Conservation (phyloP, 768 basidiomycete genomes). For the Amanita molliuscula region DNA sequence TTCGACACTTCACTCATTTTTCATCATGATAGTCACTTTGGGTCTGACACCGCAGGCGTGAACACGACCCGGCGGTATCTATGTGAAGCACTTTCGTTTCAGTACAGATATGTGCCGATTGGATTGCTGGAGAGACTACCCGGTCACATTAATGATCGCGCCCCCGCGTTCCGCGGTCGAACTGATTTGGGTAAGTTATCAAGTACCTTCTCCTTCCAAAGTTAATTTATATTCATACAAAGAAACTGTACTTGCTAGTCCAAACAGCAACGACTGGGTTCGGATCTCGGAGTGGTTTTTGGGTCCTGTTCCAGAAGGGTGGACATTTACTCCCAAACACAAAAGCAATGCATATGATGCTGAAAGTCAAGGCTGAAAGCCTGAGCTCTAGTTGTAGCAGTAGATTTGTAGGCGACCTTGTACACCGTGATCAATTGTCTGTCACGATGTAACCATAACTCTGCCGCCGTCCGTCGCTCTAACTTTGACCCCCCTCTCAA, state of each 20-base stretch:
- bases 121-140: constrained; percentile 83
- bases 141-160: constrained; percentile 78
- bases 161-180: constrained; percentile 80
- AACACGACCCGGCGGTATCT: constrained; percentile 90
- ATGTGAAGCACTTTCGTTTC: constrained; percentile 92
- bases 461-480: neutral
- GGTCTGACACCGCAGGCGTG: constrained; percentile 80
- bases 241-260: constrained; percentile 82
- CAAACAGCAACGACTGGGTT: constrained; percentile 80
- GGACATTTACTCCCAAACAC: constrained; percentile 88
- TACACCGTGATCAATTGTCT: neutral
- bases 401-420: neutral
- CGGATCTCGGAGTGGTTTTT: constrained; percentile 94
- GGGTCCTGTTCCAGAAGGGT: constrained; percentile 74
- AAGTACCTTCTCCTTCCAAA: neutral
- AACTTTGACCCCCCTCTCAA: neutral
- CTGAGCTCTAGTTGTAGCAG: too few relatives aligned
- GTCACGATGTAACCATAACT: neutral
- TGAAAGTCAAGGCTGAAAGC: constrained; percentile 29
- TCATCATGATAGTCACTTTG: constrained; percentile 68
- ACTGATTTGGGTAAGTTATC: constrained; percentile 69
- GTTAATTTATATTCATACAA: constrained; percentile 5
- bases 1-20: neutral
- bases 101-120: constrained; percentile 91
- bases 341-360: constrained; percentile 72